These are phyloP conservation scores for Candida odintsovae DNA, from an alignment of 805 yeast genomes.

Conservation along the genomic window DNA sequence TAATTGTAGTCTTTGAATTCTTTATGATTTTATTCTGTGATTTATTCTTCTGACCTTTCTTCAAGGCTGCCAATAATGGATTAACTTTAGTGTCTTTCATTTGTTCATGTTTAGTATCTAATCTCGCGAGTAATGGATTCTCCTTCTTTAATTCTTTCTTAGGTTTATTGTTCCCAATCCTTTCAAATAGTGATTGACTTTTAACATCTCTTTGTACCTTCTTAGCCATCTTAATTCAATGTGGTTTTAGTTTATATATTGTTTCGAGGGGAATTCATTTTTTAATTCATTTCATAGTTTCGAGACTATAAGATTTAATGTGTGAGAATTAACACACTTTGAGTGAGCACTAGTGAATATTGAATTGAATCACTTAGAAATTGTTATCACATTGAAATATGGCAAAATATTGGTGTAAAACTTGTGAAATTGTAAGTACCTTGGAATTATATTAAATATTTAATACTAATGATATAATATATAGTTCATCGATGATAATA, in stretches of 20 bases:
- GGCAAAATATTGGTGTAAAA: slow-evolving; percentile 8
- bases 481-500: slow-evolving; percentile 6
- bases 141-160: background rate
- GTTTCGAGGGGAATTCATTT: background rate
- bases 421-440: slow-evolving; percentile 4
- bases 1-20: background rate
- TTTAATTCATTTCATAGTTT: too few relatives aligned
- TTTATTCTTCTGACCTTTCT: background rate
- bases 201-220: background rate
- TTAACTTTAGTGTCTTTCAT: slow-evolving; percentile 1
- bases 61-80: slow-evolving; percentile 6
- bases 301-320: too few relatives aligned
- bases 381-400: too few relatives aligned
- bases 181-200: background rate
- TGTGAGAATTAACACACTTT: too few relatives aligned
- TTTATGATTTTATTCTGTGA: background rate
- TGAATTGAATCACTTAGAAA: too few relatives aligned
- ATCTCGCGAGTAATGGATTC: slow-evolving; percentile 5
- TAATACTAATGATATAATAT: too few relatives aligned
- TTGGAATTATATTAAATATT: too few relatives aligned
- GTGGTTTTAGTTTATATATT: background rate
- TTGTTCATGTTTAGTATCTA: background rate
- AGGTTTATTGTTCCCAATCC: background rate
- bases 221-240: background rate
- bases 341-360: too few relatives aligned